phyloP scores from a whole-genome alignment of 345 rosid species.

The Psidium friedrichsthalianum region DNA sequence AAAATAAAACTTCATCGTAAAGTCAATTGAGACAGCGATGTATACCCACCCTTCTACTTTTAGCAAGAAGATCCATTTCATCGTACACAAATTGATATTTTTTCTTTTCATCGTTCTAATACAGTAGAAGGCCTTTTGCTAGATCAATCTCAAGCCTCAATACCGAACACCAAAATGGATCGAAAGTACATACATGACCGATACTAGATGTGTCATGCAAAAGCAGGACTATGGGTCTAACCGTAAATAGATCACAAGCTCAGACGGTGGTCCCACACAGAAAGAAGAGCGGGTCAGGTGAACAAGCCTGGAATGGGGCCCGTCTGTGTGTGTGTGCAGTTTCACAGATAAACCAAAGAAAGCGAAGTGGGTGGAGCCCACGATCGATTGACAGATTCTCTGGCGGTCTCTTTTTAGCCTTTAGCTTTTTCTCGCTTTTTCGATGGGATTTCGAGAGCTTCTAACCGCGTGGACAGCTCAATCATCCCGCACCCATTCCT shows the following conservation, averaged over 20 bases:
- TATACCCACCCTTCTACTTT: background rate
- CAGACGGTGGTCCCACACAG: background rate
- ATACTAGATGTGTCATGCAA: background rate
- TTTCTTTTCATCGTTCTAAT: background rate
- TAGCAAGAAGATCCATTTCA: background rate
- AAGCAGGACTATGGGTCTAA: background rate
- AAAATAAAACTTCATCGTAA: background rate
- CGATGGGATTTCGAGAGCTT: background rate
- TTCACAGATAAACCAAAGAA: slow-evolving; percentile 8
- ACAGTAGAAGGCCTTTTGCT: background rate
- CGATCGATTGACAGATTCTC: background rate
- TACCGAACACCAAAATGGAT: background rate
- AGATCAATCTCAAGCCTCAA: too few species aligned
- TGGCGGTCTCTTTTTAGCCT: background rate
- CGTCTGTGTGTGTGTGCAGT: background rate
- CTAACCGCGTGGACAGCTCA: slow-evolving; percentile 9
- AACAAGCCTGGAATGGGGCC: background rate
- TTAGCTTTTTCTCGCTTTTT: background rate
- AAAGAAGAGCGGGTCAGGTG: background rate
- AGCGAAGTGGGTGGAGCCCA: slow-evolving; percentile 14
- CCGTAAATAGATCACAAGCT: background rate
- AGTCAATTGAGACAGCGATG: background rate
- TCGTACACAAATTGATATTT: background rate
- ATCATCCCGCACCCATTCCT: background rate
- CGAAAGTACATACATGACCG: background rate